These are phyloP conservation scores for Torulaspora globosa DNA, from an alignment of 1,139 yeast species.

Conservation along the genomic window DNA sequence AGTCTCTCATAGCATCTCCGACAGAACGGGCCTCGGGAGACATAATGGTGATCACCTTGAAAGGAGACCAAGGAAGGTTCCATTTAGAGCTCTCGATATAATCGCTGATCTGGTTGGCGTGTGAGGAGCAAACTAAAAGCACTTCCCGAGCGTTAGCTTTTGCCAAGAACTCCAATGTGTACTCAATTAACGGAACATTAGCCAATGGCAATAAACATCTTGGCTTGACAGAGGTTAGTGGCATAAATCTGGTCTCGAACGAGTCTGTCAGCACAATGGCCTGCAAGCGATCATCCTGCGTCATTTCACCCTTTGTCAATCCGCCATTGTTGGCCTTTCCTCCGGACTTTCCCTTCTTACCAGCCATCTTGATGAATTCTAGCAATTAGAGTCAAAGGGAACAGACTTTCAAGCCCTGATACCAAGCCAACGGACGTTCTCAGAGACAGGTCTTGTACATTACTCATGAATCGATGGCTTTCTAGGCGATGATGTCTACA, in stretches of 20 bases:
- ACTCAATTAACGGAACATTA: conserved; percentile 88
- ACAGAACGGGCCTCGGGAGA: conserved; percentile 88
- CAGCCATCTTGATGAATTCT: conserved; percentile 20
- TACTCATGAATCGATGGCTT: neutral
- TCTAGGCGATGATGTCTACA: neutral
- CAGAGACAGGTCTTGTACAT: neutral
- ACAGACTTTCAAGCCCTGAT: neutral
- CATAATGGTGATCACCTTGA: conserved; percentile 69
- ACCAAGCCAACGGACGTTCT: neutral
- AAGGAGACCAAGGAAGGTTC: conserved; percentile 71
- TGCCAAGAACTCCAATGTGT: conserved; percentile 90
- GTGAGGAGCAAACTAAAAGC: conserved; percentile 81
- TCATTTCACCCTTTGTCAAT: conserved; percentile 46
- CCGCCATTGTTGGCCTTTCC: conserved; percentile 39
- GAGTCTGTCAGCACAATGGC: conserved; percentile 94
- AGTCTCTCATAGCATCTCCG: conserved; percentile 95
- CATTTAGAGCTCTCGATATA: conserved; percentile 84
- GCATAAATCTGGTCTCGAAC: conserved; percentile 87
- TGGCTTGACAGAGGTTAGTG: conserved; percentile 78
- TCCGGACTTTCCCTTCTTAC: conserved; percentile 21
- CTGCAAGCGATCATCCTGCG: conserved; percentile 73
- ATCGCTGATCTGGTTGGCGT: conserved; percentile 79
- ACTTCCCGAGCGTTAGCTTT: conserved; percentile 89
- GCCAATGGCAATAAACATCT: conserved; percentile 89
- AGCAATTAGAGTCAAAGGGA: neutral